Base-by-base conservation (phyloP, 179 eudicot genomes). In the Pouteria campechiana region DNA sequence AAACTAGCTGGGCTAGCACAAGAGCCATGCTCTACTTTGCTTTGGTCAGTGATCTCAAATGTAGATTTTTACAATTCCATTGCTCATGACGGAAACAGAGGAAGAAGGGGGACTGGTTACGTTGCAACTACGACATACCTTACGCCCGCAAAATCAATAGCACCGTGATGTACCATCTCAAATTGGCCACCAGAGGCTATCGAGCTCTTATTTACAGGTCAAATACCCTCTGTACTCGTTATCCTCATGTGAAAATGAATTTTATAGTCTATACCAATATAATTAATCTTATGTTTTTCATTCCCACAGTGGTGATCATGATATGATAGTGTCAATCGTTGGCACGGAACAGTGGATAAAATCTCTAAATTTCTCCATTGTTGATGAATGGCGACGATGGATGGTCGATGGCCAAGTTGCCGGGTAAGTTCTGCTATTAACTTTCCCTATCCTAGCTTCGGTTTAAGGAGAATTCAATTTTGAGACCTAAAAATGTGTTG, bases 301-400 rank as follows among this genome's bases (percentile, higher is more conserved):
- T 37, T 21, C 13, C 22, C 17, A 31, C 54, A 68, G 74, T 29
- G 74, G 74, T 11, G 78, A 68, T 55, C 78, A 64, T 43, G 78
- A 72, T 54, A 38, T 63, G 48, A 3, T 1, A 4, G 19, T 64
- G 23, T 64, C 78, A 0, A 44, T 47, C 16, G 1, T 52, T 33
- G 63, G 59, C 20, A 63, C 78, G 2, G 7, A 55, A 6, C 37
- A 48, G 34, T 72, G 74, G 78, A 52, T 68, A 18, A 52, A 42
- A 18, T 63, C 70, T 14, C 68, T 72, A n/a, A 55, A 61, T 25
- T 38, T 68, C 21, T 16, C 71, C 0, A 24, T 63, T 11, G 20
- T 22, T 9, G 47, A 39, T 6, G 22, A 50, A n/a, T 72, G 78
- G 78, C 55, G 70, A 37, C 64, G 70, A 0, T 72, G 78, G 71